Base-by-base conservation (phyloP, 176 grass and related monocot species). In the Themeda triandra region DNA sequence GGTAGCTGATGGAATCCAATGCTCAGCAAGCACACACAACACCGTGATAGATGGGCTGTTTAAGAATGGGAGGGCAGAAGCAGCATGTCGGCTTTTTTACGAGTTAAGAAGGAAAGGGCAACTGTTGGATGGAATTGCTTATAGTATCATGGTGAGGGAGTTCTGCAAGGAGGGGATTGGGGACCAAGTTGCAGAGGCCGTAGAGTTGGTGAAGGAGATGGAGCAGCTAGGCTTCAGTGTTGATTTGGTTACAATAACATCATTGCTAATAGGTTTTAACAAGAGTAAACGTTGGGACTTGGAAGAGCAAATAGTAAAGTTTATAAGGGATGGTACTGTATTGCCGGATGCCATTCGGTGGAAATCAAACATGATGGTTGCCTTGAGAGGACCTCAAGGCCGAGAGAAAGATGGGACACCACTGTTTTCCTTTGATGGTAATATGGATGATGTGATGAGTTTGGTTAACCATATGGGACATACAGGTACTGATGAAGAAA, bases 11-110 rank as follows among this genome's bases (percentile, higher is more conserved):
- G 95, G 92, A 35, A 81, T 93, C 39, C 91, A 79, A 67, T 94
- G 92, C 84, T 93, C 92, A 1, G 90, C 83, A 1, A 92, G 77
- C 82, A 95, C 95, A 4, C 90, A 94, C 82, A 95, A 95, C 69
- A 95, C 78, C 6, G 80, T 98, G 19, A 98, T 98, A 1, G 89
- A 98, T 67, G 95, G 95, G 32, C 86, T 98, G 36, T 98, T 98
- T 76, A 93, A 90, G 83, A 98, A 98, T 6, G 84, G 88, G 10
- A 84, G 90, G 27, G 91, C 87, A 17, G 88, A 91, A 84, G 95
- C 92, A 42, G 95, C 82, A 1, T 98, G 94, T 27, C 60, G 81
- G 13, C 27, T 98, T 33, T 98, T 98, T 69, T 90, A 88, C 19
- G 89, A 95, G 63, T 51, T 98, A 60, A 98, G 92, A 83, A 95